A percentile compares a stretch with the other conserved stretches of the same genome.
Conservation (phyloP, 2,329 filamentous ascomycete genomes). For the Metarhizium rileyi region DNA sequence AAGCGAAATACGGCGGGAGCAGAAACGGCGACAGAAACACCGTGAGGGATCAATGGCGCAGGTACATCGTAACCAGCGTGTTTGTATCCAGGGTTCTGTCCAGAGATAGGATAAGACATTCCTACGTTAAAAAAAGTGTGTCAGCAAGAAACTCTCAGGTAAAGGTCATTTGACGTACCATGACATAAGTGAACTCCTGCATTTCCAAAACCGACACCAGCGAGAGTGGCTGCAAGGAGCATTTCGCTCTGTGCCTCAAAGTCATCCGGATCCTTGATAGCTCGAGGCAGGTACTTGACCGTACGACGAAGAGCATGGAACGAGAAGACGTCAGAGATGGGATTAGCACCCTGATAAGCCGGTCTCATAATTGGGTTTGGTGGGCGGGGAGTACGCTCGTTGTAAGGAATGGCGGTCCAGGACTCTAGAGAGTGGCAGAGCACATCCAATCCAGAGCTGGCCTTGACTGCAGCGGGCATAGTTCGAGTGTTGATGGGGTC, state of each 20-base stretch:
- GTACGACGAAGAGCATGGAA: conserved; percentile 74
- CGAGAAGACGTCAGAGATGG: conserved; percentile 95
- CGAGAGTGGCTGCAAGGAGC: conserved; percentile 87
- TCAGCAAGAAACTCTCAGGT: neutral
- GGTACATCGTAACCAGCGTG: conserved; percentile 78
- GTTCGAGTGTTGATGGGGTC: conserved; percentile 84
- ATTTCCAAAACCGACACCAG: conserved; percentile 94
- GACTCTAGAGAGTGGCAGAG: conserved; percentile 92
- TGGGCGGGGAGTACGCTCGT: conserved; percentile 74
- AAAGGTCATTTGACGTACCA: conserved; percentile 28
- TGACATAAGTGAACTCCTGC: conserved; percentile 80
- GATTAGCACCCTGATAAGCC: conserved; percentile 94
- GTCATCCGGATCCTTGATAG: conserved; percentile 81
- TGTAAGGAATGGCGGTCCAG: conserved; percentile 95
- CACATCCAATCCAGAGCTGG: conserved; percentile 85
- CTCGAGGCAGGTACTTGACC: conserved; percentile 84
- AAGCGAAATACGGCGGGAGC: conserved; percentile 92
- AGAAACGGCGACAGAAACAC: conserved; percentile 88
- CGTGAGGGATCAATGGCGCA: conserved; percentile 81
- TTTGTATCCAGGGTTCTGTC: conserved; percentile 82
- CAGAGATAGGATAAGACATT: conserved; percentile 96
- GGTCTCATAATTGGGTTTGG: conserved; percentile 83
- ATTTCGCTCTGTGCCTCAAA: conserved; percentile 89
- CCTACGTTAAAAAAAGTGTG: conserved; percentile 31
- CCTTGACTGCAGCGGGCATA: conserved; percentile 91